Conservation (phyloP, 2,329 filamentous ascomycete genomes). For the Septoria petroselini region DNA sequence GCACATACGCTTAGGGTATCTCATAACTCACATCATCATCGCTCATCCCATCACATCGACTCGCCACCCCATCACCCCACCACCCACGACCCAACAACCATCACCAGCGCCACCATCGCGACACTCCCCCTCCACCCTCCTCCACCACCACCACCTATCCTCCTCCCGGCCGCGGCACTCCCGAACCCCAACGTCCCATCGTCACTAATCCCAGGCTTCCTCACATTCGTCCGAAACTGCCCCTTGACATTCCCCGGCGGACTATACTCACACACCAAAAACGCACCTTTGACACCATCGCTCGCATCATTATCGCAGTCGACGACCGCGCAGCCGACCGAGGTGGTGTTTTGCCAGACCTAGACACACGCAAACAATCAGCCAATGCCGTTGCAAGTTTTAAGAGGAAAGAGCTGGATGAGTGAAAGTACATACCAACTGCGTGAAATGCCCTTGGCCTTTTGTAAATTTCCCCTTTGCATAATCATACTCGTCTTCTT, state of each 20-base stretch:
- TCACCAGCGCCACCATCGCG: no score
- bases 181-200: conserved; percentile 20
- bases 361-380: no score
- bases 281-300: conserved; percentile 28
- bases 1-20: no score
- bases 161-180: neutral
- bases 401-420: no score
- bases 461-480: conserved; percentile 30
- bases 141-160: neutral
- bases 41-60: no score
- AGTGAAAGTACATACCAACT: conserved; percentile 33
- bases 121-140: no score
- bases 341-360: conserved; percentile 35
- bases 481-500: conserved; percentile 34
- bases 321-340: conserved; percentile 33
- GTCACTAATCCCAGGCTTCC: conserved; percentile 26
- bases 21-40: no score
- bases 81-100: no score
- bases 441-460: conserved; percentile 36
- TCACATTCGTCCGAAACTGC: conserved; percentile 38
- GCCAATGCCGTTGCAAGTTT: no score
- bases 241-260: conserved; percentile 41
- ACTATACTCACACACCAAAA: conserved; percentile 41
- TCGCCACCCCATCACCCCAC: no score
- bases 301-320: conserved; percentile 26